phyloP scores from a whole-genome alignment of 805 yeast genomes.

The Clavispora vitiphila region DNA sequence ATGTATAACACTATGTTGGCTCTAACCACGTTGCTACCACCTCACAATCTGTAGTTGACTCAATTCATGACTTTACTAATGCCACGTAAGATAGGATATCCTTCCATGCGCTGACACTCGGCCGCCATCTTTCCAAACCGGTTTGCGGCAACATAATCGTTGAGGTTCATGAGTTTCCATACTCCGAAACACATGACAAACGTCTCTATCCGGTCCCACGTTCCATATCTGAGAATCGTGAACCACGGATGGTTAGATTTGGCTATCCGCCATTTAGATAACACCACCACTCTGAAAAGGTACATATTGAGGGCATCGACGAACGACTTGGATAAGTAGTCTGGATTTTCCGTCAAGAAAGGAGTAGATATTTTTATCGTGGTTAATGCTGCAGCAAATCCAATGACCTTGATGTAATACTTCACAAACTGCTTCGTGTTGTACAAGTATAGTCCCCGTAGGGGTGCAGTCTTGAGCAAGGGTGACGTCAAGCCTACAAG shows the following conservation, averaged over 20 bases:
- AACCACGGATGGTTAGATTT: slow-evolving; percentile 37
- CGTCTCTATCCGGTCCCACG: slow-evolving; percentile 32
- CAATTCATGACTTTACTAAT: slow-evolving; percentile 8
- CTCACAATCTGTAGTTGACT: no score
- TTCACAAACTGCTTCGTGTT: slow-evolving; percentile 26
- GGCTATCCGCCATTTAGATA: slow-evolving; percentile 38
- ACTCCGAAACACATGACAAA: slow-evolving; percentile 30
- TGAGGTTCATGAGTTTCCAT: slow-evolving; percentile 34
- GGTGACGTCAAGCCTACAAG: slow-evolving; percentile 33
- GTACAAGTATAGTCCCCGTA: slow-evolving; percentile 10
- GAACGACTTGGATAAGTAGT: slow-evolving; percentile 22
- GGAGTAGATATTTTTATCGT: slow-evolving; percentile 19
- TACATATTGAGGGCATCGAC: slow-evolving; percentile 28
- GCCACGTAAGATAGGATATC: slow-evolving; percentile 12
- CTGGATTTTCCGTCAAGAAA: slow-evolving; percentile 11
- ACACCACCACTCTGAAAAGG: slow-evolving; percentile 27
- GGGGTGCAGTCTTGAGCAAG: slow-evolving; percentile 13
- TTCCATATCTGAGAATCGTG: slow-evolving; percentile 17
- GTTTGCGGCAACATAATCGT: slow-evolving; percentile 24
- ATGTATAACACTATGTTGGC: no score
- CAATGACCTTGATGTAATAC: slow-evolving; percentile 30
- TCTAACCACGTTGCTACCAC: no score
- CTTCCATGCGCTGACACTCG: slow-evolving; percentile 8
- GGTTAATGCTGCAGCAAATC: slow-evolving; percentile 28
- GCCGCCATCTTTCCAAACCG: slow-evolving; percentile 7